phyloP scores from a whole-genome alignment of 2,329 filamentous ascomycete genomes.

The Pseudomassariella vexata region DNA sequence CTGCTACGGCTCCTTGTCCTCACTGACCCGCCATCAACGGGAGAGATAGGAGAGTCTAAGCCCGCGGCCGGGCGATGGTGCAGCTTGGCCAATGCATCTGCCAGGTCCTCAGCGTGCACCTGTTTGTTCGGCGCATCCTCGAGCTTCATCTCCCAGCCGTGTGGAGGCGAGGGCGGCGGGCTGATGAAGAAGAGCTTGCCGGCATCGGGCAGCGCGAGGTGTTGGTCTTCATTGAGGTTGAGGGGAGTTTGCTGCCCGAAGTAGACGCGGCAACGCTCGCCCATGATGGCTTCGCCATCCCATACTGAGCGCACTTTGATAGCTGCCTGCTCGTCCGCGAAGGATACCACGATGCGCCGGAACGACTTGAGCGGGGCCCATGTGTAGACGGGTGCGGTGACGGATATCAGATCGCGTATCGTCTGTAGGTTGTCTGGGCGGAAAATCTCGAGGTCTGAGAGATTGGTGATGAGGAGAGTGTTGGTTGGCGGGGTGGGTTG shows the following conservation, averaged over 20 bases:
- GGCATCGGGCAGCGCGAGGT: constrained; percentile 61
- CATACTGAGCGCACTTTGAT: constrained; percentile 66
- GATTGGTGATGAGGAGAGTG: constrained; percentile 79
- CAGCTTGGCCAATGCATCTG: constrained; percentile 58
- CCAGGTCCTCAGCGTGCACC: constrained; percentile 64
- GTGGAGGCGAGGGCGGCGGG: constrained; percentile 61
- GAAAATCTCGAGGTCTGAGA: constrained; percentile 69
- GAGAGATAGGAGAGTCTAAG: constrained; percentile 26
- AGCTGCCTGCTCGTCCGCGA: constrained; percentile 64
- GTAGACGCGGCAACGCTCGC: constrained; percentile 63
- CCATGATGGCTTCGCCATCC: constrained; percentile 69
- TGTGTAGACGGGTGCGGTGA: constrained; percentile 66
- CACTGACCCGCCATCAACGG: constrained; percentile 29
- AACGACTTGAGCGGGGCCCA: constrained; percentile 80
- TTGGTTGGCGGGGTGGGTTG: constrained; percentile 74
- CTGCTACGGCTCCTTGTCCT: constrained; percentile 53
- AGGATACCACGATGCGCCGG: constrained; percentile 74
- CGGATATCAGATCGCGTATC: constrained; percentile 65
- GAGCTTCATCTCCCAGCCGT: constrained; percentile 65
- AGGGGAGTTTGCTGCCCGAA: constrained; percentile 59
- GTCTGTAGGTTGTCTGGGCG: constrained; percentile 65
- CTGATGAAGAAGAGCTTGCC: constrained; percentile 71
- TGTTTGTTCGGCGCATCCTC: constrained; percentile 67
- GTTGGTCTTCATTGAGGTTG: constrained; percentile 42
- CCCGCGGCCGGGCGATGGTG: constrained; percentile 34